Base-by-base conservation (phyloP, 2,329 filamentous ascomycete species). In the Onygenales sp. region DNA sequence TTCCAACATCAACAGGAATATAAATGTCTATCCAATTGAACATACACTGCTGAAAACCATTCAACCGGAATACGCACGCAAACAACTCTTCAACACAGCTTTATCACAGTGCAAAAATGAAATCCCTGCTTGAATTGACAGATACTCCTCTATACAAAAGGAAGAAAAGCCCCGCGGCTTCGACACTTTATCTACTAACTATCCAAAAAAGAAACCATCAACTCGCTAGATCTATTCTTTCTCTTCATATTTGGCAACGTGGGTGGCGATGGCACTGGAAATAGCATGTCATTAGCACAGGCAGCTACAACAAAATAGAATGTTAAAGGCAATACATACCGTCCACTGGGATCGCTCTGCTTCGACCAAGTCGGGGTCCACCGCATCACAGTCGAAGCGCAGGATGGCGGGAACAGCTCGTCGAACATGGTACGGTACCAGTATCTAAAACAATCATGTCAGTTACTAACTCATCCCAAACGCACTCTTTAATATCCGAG, bases 351-450 rank as follows among this genome's bases (percentile, higher is more conserved):
- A 71, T 98, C 93, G 31, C 84, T 88, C 81, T 96, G 90, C 71
- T 95, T 87, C 53, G 88, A 95, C 93, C 93, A 98, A 39, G 88
- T 98, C 32, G 93, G 93, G 54, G 88, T 90, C 94, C 93, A 98
- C 66, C 93, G 81, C 87, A 88, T 87, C 52, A 98, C 93, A 6
- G 93, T 98, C 55, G 82, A 85, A 7, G 93, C 94, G 69, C 92
- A 97, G 66, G 85, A 85, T 53, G 85, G 81, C 46, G 93, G 93
- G 82, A 97, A 98, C 74, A 94, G 92, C 80, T 98, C 92, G 71
- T 98, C 93, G 69, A 97, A 98, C 92, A 98, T 97, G 70, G 77
- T 80, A 64, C 93, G 86, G 77, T 98, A 98, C 93, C 93, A 98
- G 80, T 95, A 94, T 46, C 84, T 86, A 49, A 32, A 49, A 32